Evolutionary conservation across 495 filamentous ascomycete genomes (phyloP).

Genomic region (Penicillium subrubescens): DNA sequence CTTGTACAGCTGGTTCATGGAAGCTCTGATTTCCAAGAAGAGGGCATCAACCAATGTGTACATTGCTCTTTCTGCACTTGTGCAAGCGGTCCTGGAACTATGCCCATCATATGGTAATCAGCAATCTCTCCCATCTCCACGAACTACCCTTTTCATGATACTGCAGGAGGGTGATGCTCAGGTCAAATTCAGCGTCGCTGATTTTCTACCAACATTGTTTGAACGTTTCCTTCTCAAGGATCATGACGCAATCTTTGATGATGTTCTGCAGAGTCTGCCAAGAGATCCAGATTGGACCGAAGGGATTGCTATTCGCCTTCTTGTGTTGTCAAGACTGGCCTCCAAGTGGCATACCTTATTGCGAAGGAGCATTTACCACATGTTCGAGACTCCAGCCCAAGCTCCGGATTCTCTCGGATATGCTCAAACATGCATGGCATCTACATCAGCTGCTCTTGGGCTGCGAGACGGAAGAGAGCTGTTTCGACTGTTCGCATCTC

Average conservation of each 20-base stretch:
- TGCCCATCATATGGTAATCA: conserved; percentile 62
- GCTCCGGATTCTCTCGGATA: conserved; percentile 64
- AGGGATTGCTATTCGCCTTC: conserved; percentile 82
- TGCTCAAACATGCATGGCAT: conserved; percentile 68
- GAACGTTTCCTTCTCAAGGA: conserved; percentile 72
- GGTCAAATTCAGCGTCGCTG: conserved; percentile 75
- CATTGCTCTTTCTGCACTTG: conserved; percentile 62
- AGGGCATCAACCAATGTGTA: conserved; percentile 69
- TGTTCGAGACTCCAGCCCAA: conserved; percentile 82
- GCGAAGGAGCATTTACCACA: conserved; percentile 83
- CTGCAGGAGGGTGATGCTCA: conserved; percentile 65
- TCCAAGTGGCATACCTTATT: conserved; percentile 79
- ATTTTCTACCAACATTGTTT: conserved; percentile 73
- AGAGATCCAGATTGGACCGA: conserved; percentile 69
- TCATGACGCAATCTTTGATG: conserved; percentile 80
- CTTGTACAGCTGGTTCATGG: conserved; percentile 80
- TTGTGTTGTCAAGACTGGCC: conserved; percentile 72
- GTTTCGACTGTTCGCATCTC: conserved; percentile 86
- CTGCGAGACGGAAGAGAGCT: conserved; percentile 66
- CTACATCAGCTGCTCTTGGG: conserved; percentile 64
- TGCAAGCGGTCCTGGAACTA: conserved; percentile 66
- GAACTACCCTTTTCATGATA: conserved; percentile 74
- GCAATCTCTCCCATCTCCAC: conserved; percentile 62
- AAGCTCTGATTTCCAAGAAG: conserved; percentile 59
- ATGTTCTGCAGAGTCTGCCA: conserved; percentile 74